Base-by-base conservation (phyloP, 768 basidiomycete genomes). In the Ramaria sp. region DNA sequence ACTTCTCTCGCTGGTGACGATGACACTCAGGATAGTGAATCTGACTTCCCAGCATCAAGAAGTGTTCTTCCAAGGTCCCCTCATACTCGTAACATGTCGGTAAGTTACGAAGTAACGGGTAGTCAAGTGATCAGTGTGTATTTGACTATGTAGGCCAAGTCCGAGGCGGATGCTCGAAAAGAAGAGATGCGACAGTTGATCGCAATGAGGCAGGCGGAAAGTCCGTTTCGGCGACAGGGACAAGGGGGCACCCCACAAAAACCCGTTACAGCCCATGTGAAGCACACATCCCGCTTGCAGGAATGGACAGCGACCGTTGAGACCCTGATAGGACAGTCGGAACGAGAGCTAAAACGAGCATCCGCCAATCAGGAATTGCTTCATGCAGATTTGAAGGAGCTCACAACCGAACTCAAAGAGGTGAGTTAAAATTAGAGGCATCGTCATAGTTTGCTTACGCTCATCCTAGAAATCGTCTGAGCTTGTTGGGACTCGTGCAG, bases 151-250 rank as follows among this genome's bases (percentile, higher is more conserved):
- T 59, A 91, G 88, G 85, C 78, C 12, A 81, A 69, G 62, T 54
- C 52, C 20, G 88, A 82, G 52, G 87, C 88, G 34, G 82, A 81
- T 60, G 82, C 82, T 34, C 80, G 89, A 22, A 75, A 89, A 73
- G 81, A 88, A 61, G 89, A 92, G 65, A 88, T 92, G 88, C 77
- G 82, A 38, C 78, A 78, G 59, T 70, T 88, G 54, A 88, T 92
- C 56, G 69, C 71, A 36, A 77, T 72, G 57, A 72, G 88, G 59
- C 73, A 78, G 61, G 71, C 67, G 16, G 83, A 82, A 34, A 66
- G 66, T 39, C 30, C 53, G n/a, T 58, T 50, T 32, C 44, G 52
- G 48, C 42, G 52, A 47, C 36, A 30, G 58, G 48, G 22, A 25
- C 28, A 15, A 43, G 34, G n/a, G 37, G 57, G 27, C 60, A 62